Evolutionary conservation across 345 rosid genomes (phyloP).

Genomic region (Laguncularia racemosa): DNA sequence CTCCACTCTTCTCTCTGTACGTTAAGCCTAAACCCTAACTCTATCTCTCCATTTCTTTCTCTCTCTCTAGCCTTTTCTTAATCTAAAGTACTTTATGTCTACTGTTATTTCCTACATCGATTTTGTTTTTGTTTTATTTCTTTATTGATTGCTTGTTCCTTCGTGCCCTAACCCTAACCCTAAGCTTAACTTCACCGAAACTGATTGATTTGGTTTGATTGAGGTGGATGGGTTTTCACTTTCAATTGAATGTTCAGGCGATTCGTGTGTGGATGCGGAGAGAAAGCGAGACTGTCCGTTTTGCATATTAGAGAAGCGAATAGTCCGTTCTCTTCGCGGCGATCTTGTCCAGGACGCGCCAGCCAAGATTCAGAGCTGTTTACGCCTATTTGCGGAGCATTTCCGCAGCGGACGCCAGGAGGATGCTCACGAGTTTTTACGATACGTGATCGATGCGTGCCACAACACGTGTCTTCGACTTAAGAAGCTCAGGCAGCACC

Average conservation of each 20-base stretch:
- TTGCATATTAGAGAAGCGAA: constrained; percentile 75
- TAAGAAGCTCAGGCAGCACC: constrained; percentile 48
- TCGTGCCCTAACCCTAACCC: too few species aligned
- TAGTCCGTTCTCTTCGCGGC: constrained; percentile 60
- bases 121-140: too few species aligned
- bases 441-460: constrained; percentile 91
- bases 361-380: constrained; percentile 50
- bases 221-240: neutral
- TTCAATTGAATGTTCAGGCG: constrained; percentile 32
- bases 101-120: neutral
- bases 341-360: constrained; percentile 66
- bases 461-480: constrained; percentile 83
- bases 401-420: constrained; percentile 82
- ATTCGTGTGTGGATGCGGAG: constrained; percentile 43
- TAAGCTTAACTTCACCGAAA: neutral
- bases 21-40: constrained; percentile 1
- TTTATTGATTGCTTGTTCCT: too few species aligned
- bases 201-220: constrained; percentile 1
- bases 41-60: neutral
- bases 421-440: constrained; percentile 94
- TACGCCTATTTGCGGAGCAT: constrained; percentile 63
- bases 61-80: neutral
- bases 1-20: constrained; percentile 83
- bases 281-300: constrained; percentile 80
- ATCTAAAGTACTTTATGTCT: neutral